phyloP scores from a whole-genome alignment of 352 stramenopile genomes.

The Phytopythium mirpurense region DNA sequence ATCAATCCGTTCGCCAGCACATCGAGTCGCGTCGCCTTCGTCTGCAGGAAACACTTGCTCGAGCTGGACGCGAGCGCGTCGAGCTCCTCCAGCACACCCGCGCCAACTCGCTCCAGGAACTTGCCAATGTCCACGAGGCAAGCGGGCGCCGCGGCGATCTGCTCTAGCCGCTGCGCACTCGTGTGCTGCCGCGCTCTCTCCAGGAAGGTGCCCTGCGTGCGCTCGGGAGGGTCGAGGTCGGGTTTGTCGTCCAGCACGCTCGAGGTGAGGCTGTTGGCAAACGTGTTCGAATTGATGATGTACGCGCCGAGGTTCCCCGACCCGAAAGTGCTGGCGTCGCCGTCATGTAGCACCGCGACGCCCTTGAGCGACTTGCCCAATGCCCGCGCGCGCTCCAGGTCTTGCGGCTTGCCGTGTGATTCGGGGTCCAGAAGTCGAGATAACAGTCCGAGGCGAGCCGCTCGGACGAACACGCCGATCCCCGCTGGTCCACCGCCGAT shows the following conservation, averaged over 20 bases:
- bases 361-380: conserved; percentile 49
- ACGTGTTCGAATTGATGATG: conserved; percentile 86
- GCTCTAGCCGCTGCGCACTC: conserved; percentile 48
- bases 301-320: conserved; percentile 69
- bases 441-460: conserved; percentile 55
- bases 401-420: conserved; percentile 31
- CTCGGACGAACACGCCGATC: conserved; percentile 71
- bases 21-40: conserved; percentile 39
- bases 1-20: conserved; percentile 41
- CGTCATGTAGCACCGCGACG: conserved; percentile 59
- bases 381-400: conserved; percentile 29
- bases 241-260: conserved; percentile 78
- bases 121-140: conserved; percentile 58
- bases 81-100: conserved; percentile 40
- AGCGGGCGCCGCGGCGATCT: conserved; percentile 40
- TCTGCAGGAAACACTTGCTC: conserved; percentile 48
- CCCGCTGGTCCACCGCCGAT: conserved; percentile 65
- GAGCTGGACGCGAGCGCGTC: conserved; percentile 21
- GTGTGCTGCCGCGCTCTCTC: conserved; percentile 44
- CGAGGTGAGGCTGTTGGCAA: conserved; percentile 61
- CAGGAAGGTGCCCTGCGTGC: conserved; percentile 67
- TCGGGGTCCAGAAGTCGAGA: conserved; percentile 42
- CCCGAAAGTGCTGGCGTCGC: conserved; percentile 44
- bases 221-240: conserved; percentile 70
- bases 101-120: conserved; percentile 58